Conservation (phyloP, 2,329 filamentous ascomycete genomes). For the Didymella lethalis region DNA sequence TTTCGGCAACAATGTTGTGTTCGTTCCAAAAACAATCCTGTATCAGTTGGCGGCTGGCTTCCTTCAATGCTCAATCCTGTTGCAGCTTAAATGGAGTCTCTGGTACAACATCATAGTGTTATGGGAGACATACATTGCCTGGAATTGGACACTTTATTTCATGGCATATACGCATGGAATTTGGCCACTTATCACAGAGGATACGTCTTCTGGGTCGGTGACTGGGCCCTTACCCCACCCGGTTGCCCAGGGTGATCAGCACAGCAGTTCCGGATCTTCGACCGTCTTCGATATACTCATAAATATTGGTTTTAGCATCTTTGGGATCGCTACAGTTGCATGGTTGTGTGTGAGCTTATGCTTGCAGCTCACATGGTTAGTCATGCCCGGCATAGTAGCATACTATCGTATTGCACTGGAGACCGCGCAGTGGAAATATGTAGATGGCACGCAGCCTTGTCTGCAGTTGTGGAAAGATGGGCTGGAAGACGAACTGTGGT, state of each 20-base stretch:
- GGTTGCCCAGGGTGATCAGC: neutral
- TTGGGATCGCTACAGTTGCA: neutral
- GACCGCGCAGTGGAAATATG: neutral
- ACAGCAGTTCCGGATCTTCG: neutral
- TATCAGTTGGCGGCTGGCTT: neutral
- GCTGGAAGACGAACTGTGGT: conserved; percentile 1
- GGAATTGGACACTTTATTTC: neutral
- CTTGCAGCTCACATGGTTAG: neutral
- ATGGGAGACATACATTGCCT: neutral
- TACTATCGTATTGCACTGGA: neutral
- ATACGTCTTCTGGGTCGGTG: neutral
- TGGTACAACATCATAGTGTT: neutral
- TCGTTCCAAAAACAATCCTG: neutral
- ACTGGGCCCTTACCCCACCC: neutral
- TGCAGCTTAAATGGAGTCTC: neutral
- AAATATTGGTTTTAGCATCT: neutral
- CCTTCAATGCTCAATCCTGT: neutral
- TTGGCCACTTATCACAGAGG: neutral
- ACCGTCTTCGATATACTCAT: neutral
- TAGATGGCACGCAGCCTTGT: neutral
- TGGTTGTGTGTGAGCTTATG: neutral
- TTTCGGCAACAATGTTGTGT: neutral
- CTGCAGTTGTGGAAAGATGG: neutral
- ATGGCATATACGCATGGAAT: neutral
- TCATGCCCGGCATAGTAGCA: neutral